Base-by-base conservation (phyloP, 352 stramenopile species). In the Phytophthora sansomeana region DNA sequence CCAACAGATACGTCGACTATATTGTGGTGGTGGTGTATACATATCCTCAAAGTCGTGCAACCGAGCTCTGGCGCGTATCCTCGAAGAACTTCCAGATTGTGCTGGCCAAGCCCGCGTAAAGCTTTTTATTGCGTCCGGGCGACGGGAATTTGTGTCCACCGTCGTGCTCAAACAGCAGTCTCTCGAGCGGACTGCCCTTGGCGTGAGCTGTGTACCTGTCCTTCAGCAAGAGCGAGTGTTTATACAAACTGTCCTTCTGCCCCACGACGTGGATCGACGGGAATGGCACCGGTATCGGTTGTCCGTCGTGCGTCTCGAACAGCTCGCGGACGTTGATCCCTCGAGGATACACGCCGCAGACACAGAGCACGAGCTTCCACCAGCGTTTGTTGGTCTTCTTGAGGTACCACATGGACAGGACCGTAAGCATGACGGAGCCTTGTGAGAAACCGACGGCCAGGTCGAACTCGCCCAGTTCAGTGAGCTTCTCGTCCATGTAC, bases 381-480 rank as follows among this genome's bases (percentile, higher is more conserved):
- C 73, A 82, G 26, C 60, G 54, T 24, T 75, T 77, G 32, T 68
- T 69, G 38, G 71, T 58, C 36, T 76, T 72, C 52, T 77, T 70
- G 28, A 82, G 59, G 47, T 89, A 89, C 41, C 61, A 74, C 78
- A 90, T 90, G 35, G 81, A 78, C 14, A 93, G 44, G 9, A 83
- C 63, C 30, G 81, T 91, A 5, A 91, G 54, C 65, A 92, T 80
- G 26, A 85, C 75, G 4, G 81, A 78, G 36, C 89, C 89, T 49
- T 96, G 89, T 4, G 83, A 94, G 47, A 96, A 96, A 13, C 85
- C 85, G 6, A 93, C 41, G 16, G 89, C 81, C 52, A 92, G 65
- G 51, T 96, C 88, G 33, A 92, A 90, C 7, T 88, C 83, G 11
- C 86, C 88, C 16, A 93, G 57, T 32, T 79, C 49, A n/a, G n/a